Evolutionary conservation across 2,329 filamentous ascomycete species (phyloP).

Genomic region (Lojkania enalia): DNA sequence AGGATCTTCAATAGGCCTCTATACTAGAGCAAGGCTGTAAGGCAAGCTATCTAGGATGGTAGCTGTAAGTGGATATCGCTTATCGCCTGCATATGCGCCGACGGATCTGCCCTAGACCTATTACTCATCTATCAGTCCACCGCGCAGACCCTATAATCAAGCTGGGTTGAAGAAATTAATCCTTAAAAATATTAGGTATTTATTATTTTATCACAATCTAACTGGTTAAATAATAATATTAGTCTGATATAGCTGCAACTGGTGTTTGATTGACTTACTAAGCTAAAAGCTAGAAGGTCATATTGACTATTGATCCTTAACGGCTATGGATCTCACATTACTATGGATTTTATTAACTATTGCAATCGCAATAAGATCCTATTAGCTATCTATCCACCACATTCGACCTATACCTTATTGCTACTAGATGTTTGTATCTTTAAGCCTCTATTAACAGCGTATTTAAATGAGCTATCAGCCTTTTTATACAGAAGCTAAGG

Average conservation of each 20-base stretch:
- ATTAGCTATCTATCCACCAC: not conserved
- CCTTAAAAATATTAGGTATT: slow-evolving; percentile 1
- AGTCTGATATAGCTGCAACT: slow-evolving; percentile 9
- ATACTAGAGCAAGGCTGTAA: not conserved
- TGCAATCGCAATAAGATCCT: slow-evolving; percentile 2
- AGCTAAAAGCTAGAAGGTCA: slow-evolving; percentile 4
- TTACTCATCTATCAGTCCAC: slow-evolving; percentile 14
- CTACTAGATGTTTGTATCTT: not conserved
- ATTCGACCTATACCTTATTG: slow-evolving; percentile 2
- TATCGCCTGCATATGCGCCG: slow-evolving; percentile 11
- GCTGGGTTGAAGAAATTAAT: slow-evolving; percentile 11
- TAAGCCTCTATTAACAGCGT: slow-evolving; percentile 4
- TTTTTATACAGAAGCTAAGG: not conserved
- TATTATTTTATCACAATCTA: slow-evolving; percentile 1
- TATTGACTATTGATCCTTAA: slow-evolving; percentile 1
- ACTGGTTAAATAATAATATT: slow-evolving; percentile 9
- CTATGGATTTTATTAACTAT: slow-evolving; percentile 1
- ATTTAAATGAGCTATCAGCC: not conserved
- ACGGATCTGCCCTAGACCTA: slow-evolving; percentile 10
- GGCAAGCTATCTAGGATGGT: slow-evolving; percentile 6
- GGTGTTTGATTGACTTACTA: slow-evolving; percentile 12
- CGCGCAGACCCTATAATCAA: slow-evolving; percentile 4
- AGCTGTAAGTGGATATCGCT: slow-evolving; percentile 10
- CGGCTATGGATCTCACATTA: slow-evolving; percentile 2
- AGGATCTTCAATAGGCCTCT: slow-evolving; percentile 9